phyloP scores from a whole-genome alignment of 2,329 filamentous ascomycete species.

The Xylaria sp. region DNA sequence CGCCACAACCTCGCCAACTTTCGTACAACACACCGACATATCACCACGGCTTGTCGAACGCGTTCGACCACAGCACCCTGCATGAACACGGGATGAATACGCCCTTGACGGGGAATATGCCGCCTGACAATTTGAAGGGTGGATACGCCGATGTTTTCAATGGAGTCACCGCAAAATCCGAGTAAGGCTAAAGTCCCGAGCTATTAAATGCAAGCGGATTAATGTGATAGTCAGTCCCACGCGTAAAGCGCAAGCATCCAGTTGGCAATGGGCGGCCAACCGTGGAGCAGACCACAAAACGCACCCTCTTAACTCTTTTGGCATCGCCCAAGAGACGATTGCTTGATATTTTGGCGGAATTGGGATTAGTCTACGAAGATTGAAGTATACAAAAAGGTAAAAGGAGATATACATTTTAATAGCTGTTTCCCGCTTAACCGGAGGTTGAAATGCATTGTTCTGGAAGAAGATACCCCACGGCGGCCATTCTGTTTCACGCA shows the following conservation, averaged over 20 bases:
- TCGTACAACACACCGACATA: constrained; percentile 38
- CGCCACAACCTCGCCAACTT: constrained; percentile 37
- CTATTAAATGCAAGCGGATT: constrained; percentile 16
- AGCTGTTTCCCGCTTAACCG: constrained; percentile 20
- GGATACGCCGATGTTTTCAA: constrained; percentile 35
- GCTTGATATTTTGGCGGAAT: constrained; percentile 13
- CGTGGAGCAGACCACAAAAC: neutral
- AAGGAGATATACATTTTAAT: constrained; percentile 9
- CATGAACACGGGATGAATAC: constrained; percentile 38
- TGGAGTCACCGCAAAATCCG: constrained; percentile 35
- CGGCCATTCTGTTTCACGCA: constrained; percentile 25
- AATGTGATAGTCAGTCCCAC: constrained; percentile 16
- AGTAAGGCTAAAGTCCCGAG: constrained; percentile 25
- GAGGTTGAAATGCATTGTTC: constrained; percentile 28
- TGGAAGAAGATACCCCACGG: constrained; percentile 33
- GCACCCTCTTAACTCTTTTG: neutral
- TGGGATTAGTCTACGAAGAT: constrained; percentile 16
- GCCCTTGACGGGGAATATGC: constrained; percentile 39
- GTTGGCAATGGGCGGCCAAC: constrained; percentile 14
- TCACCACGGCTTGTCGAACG: constrained; percentile 36
- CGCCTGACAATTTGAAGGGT: constrained; percentile 37
- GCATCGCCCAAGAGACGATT: neutral
- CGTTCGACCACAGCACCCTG: constrained; percentile 39
- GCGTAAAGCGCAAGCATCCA: constrained; percentile 11
- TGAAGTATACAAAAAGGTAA: constrained; percentile 16